A percentile compares a stretch with the other conserved stretches of the same genome.
phyloP scores from a whole-genome alignment of 2,329 filamentous ascomycete genomes.

The Aspergillus sergii region DNA sequence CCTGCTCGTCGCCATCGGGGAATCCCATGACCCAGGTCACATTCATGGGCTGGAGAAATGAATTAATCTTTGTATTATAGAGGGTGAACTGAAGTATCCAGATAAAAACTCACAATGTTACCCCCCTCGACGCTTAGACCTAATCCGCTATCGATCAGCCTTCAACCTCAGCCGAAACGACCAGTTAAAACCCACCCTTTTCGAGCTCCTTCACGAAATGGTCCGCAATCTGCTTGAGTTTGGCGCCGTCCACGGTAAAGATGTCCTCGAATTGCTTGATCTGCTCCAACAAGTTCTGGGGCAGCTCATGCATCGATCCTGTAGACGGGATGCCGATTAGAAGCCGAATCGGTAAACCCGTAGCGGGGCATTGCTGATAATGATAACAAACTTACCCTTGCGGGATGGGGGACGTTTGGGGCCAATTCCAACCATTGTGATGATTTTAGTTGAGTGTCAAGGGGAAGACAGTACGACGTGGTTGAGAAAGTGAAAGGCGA shows the following conservation, averaged over 20 bases:
- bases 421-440: slow-evolving; percentile 65
- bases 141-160: slow-evolving; percentile 35
- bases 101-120: slow-evolving; percentile 73
- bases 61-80: background rate
- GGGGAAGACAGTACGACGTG: slow-evolving; percentile 7
- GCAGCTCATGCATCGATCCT: slow-evolving; percentile 92
- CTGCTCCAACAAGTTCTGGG: slow-evolving; percentile 77
- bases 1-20: slow-evolving; percentile 83
- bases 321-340: slow-evolving; percentile 6
- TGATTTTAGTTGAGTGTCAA: slow-evolving; percentile 10
- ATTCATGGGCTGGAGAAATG: slow-evolving; percentile 78
- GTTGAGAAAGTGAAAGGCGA: background rate
- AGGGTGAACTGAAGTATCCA: background rate
- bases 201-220: slow-evolving; percentile 88
- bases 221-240: slow-evolving; percentile 85
- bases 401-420: slow-evolving; percentile 67
- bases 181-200: slow-evolving; percentile 64
- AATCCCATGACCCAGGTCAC: slow-evolving; percentile 93
- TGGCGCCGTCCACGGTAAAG: slow-evolving; percentile 76
- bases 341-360: slow-evolving; percentile 10
- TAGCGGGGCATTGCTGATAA: slow-evolving; percentile 10
- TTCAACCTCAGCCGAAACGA: background rate
- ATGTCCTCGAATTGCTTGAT: slow-evolving; percentile 81
- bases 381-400: slow-evolving; percentile 64
- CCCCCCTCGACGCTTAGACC: slow-evolving; percentile 85